These are phyloP conservation scores for Trichoderma sp. DNA, from an alignment of 2,329 filamentous ascomycete genomes.

Conservation along the genomic window DNA sequence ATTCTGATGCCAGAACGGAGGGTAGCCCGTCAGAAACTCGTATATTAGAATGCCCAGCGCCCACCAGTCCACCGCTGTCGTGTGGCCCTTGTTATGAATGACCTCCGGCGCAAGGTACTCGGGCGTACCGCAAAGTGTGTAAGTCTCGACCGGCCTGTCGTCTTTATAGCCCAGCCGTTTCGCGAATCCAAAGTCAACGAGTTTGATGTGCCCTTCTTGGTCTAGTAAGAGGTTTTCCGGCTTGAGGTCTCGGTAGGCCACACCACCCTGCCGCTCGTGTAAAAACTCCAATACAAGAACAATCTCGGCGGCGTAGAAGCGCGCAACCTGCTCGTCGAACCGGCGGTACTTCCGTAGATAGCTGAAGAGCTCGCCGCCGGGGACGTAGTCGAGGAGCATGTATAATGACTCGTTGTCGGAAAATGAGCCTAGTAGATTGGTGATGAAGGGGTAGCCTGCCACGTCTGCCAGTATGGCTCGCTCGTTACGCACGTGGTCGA, in stretches of 20 bases:
- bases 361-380: slow-evolving; percentile 80
- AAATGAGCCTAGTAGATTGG: slow-evolving; percentile 74
- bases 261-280: slow-evolving; percentile 72
- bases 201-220: slow-evolving; percentile 72
- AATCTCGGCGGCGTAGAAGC: slow-evolving; percentile 83
- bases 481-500: slow-evolving; percentile 84
- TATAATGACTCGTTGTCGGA: slow-evolving; percentile 76
- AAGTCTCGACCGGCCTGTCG: slow-evolving; percentile 63
- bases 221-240: slow-evolving; percentile 81
- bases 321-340: slow-evolving; percentile 74
- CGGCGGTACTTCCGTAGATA: slow-evolving; percentile 74
- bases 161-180: slow-evolving; percentile 66
- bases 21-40: slow-evolving; percentile 81
- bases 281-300: slow-evolving; percentile 78
- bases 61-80: slow-evolving; percentile 82
- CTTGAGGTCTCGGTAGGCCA: slow-evolving; percentile 80
- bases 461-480: slow-evolving; percentile 74
- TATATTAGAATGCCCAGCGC: slow-evolving; percentile 80
- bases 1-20: slow-evolving; percentile 84
- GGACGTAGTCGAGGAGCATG: slow-evolving; percentile 80
- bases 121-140: slow-evolving; percentile 79
- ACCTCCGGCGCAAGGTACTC: slow-evolving; percentile 84
- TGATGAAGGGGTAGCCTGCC: slow-evolving; percentile 80
- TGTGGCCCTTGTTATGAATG: slow-evolving; percentile 77
- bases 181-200: slow-evolving; percentile 83